Evolutionary conservation across 2,329 filamentous ascomycete genomes (phyloP).

Genomic region (Tolypocladium inflatum): DNA sequence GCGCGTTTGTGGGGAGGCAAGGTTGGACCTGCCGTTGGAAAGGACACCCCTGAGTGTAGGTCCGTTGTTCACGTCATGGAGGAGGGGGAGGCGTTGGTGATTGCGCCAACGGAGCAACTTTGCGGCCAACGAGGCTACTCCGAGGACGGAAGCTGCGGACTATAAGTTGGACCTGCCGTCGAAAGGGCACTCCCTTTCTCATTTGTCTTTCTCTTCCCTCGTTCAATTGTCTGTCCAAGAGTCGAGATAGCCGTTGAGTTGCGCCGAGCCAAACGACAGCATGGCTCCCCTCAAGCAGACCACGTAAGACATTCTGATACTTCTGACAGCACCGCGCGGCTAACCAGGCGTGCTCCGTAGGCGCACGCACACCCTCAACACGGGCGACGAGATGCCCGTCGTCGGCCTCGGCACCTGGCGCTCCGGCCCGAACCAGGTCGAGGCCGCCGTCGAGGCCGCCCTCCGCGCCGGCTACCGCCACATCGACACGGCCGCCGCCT

Average conservation of each 20-base stretch:
- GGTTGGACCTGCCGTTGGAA: too few species aligned
- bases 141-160: neutral
- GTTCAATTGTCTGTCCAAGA: neutral
- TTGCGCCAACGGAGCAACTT: neutral
- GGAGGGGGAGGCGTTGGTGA: neutral
- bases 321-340: neutral
- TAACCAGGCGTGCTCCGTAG: conserved; percentile 6
- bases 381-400: conserved; percentile 68
- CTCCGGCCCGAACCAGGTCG: conserved; percentile 58
- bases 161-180: neutral
- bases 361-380: conserved; percentile 58
- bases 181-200: neutral
- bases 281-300: conserved; percentile 5
- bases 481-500: conserved; percentile 68
- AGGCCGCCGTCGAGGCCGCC: conserved; percentile 60
- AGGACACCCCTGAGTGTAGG: too few species aligned
- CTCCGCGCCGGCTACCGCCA: conserved; percentile 62
- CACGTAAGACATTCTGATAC: neutral
- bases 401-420: conserved; percentile 76
- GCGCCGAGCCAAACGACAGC: neutral
- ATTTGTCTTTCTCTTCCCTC: neutral
- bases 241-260: neutral
- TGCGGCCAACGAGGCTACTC: neutral
- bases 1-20: neutral
- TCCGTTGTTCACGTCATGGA: neutral